Base-by-base conservation (phyloP, 208 protist species). In the Trypanosoma avium region DNA sequence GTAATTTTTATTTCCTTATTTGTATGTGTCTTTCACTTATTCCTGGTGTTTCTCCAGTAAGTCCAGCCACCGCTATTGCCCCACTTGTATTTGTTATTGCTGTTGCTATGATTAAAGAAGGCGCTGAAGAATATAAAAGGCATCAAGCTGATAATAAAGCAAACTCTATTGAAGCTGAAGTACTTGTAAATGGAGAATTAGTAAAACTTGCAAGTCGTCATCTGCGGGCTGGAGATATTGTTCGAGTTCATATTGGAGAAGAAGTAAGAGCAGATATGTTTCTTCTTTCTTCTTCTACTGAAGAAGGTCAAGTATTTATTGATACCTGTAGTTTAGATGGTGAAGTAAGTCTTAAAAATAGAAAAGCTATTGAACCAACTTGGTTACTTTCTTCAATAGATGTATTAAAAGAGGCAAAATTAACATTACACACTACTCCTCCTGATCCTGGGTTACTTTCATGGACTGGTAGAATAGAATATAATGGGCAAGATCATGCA, bases 1-100 rank as follows among this genome's bases (percentile, higher is more conserved):
- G 94, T 35, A 98, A 99, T 60, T 50, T 97, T 21, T 99, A 98
- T 73, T 99, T 99, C 72, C 74, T 99, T 15, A 65, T 98, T 8
- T 90, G 86, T 58, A 97, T 94, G 79, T 77, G 97, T 38, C 82
- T 98, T 27, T 73, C 83, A 8, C 68, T 98, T 4, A 95, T 98
- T 38, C 96, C 96, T 9, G 86, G 85, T 32, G 79, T 98, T 0
- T 87, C 91, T 4, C 96, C 97, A 3, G 61, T 98, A 1, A 89
- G 57, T 55, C 96, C 98, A 17, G 76, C 83, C 35, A 98, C 94
- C 1, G 76, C 94, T 6, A 79, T 97, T 27, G 50, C 84, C 1
- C 97, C 97, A 15, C 79, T 98, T 10, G 65, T 95, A 7, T 88
- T 98, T 46, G 93, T 98, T 47, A 45, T 98, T 10, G 67, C 58